Conservation (phyloP, 2,329 filamentous ascomycete genomes). For the Cryphonectria parasitica region DNA sequence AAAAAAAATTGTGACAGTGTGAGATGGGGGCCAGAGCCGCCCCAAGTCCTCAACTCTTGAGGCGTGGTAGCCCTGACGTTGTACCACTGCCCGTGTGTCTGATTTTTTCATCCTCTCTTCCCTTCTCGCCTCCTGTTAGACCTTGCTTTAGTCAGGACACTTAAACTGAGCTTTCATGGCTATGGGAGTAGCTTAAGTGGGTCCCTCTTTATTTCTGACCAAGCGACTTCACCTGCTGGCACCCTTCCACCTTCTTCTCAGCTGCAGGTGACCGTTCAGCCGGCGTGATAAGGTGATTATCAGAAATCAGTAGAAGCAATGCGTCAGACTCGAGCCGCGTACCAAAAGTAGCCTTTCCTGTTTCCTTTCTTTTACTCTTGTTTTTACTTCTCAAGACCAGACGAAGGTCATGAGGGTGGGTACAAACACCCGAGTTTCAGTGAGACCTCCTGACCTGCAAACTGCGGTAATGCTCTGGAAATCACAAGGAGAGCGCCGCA, state of each 20-base stretch:
- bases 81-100: conserved; percentile 6
- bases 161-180: neutral
- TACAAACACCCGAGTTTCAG: neutral
- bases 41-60: neutral
- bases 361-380: neutral
- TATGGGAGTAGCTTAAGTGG: neutral
- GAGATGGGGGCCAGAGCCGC: conserved; percentile 6
- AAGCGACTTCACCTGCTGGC: neutral
- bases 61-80: neutral
- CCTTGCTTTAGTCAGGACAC: conserved; percentile 2
- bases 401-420: neutral
- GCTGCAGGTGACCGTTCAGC: neutral
- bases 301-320: neutral
- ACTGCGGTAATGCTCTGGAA: neutral
- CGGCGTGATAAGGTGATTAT: neutral
- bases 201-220: neutral
- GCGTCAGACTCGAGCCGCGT: neutral
- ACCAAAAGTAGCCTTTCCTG: neutral
- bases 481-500: neutral
- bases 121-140: too few species aligned
- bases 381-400: neutral
- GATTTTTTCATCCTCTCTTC: neutral
- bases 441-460: conserved; percentile 1
- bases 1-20: neutral
- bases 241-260: neutral